Base-by-base conservation (phyloP, 108 stramenopile species). In the Fragilaria radians region DNA sequence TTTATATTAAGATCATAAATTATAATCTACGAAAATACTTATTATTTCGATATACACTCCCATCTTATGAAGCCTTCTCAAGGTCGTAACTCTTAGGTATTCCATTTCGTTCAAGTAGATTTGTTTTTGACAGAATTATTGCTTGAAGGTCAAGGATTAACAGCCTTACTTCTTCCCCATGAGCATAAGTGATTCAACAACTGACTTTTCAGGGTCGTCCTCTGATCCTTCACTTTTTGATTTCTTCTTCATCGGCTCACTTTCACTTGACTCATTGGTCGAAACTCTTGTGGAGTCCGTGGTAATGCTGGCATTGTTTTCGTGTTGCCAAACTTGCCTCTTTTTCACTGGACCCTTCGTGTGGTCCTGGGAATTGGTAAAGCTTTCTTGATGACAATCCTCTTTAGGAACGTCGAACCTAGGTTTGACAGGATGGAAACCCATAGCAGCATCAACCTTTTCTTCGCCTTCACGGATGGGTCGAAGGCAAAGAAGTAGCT, bases 401-500 rank as follows among this genome's bases (percentile, higher is more conserved):
- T 14, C 36, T 27, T 24, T n/a, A 45, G 53, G 5, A 52, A 7
- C 25, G 33, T n/a, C 1, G 18, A 14, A 7, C 1, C 56, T 30
- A 50, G 32, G 51, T 18, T 19, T 55, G 22, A 14, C 50, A 46
- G 75, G 46, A 50, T 58, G 54, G 48, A 87, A 79, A 1, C 83
- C 70, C 7, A 81, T 57, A 1, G 74, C 70, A 63, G 76, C 78
- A 19, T 67, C 79, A 0, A 81, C 80, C 34, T 65, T 67, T 34
- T 77, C 69, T 24, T 63, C 73, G n/a, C 91, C 87, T 59, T 87
- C 85, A 28, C 75, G 72, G 46, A 85, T 74, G 4, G 88, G 88
- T n/a, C 91, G 61, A 32, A 93, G 72, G 61, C 87, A 93, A 22
- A 93, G 60, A 7, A 89, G 63, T 5, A 89, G 52, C 63, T 93